Evolutionary conservation across 2,329 filamentous ascomycete species (phyloP), one percentile per base, ranked within the genome.

Genomic region (Mollisia scopiformis): DNA sequence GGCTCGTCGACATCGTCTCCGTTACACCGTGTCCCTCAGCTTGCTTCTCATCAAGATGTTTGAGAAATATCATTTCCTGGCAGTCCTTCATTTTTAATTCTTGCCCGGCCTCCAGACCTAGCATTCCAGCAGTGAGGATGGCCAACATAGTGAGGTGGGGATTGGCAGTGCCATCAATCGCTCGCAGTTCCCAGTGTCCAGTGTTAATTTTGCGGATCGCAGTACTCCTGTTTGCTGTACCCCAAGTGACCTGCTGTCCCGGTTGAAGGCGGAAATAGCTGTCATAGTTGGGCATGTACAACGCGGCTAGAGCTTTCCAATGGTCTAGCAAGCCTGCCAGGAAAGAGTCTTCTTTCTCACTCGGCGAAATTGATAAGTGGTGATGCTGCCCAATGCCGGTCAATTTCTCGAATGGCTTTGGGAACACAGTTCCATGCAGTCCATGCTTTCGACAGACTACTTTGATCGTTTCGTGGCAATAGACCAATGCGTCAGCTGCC

Each of bases 231-330:
- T 94, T 94, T 74, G 94, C 87, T 6, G 85, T 88, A 11, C 92
- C 91, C 91, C 90, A 95, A 0, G 87, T 79, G 0, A 93, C 82
- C 86, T 88, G 93, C 16, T 86, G 84, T n/a, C 89, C 84, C 52
- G 91, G 86, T 1, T 77, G 75, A 3, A 90, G 80, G 10, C 91
- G 83, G 39, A 84, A 82, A 73, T 94, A 93, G 72, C 87, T 91
- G 1, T 80, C 80, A 2, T 83, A 80, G 64, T 86, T 84, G 27
- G 88, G 82, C 69, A 91, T 84, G 0, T 84, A 86, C 59, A 95
- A 88, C 0, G 91, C 89, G 19, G 82, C 77, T 16, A 95, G 75
- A 2, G 86, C 83, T 0, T 82, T 81, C 5, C 92, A 79, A 68
- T 91, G 87, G 13, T 78, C 74, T 2, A 95, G 77, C 0, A 95